Percentiles rank a stretch among this genome's conserved stretches.
Evolutionary conservation across 495 filamentous ascomycete genomes (phyloP).

Genomic region (Barbatosphaeria neglecta): DNA sequence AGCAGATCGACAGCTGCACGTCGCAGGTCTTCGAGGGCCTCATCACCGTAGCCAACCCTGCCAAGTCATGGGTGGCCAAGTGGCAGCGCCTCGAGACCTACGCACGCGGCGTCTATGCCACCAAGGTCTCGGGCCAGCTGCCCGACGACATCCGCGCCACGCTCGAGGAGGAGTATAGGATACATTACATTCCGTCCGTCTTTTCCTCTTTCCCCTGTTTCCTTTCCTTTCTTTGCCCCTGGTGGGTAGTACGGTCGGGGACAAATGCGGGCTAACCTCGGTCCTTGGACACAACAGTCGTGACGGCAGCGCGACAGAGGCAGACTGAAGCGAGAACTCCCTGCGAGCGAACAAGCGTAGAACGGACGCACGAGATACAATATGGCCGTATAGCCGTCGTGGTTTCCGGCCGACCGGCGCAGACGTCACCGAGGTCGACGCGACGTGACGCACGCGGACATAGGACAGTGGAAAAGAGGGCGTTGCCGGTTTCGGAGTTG

Average conservation of each 20-base stretch:
- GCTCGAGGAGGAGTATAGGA: slow-evolving; percentile 55
- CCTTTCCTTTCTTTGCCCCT: background rate
- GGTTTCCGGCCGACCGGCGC: too few relatives aligned
- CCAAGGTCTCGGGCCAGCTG: slow-evolving; percentile 70
- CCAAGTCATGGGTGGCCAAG: slow-evolving; percentile 77
- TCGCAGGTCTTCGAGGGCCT: slow-evolving; percentile 89
- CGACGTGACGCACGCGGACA: too few relatives aligned
- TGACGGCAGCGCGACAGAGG: slow-evolving; percentile 38
- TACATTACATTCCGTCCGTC: slow-evolving; percentile 57
- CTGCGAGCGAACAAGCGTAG: too few relatives aligned
- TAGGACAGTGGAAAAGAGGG: too few relatives aligned
- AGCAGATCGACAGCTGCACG: slow-evolving; percentile 83
- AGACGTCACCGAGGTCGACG: too few relatives aligned
- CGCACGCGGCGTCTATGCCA: slow-evolving; percentile 78
- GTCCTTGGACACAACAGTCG: slow-evolving; percentile 25
- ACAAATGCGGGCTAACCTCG: too few relatives aligned
- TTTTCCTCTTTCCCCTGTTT: background rate
- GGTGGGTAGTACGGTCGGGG: too few relatives aligned
- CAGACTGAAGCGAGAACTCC: slow-evolving; percentile 12
- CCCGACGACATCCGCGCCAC: slow-evolving; percentile 51
- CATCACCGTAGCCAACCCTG: slow-evolving; percentile 67
- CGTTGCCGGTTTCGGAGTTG: too few relatives aligned
- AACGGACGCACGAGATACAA: too few relatives aligned
- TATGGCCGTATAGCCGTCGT: too few relatives aligned
- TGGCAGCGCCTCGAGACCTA: slow-evolving; percentile 89